Percentiles rank a stretch among this genome's conserved stretches.
These are phyloP conservation scores for Exserohilum rostratum DNA, from an alignment of 2,329 filamentous ascomycete species.

Conservation along the genomic window DNA sequence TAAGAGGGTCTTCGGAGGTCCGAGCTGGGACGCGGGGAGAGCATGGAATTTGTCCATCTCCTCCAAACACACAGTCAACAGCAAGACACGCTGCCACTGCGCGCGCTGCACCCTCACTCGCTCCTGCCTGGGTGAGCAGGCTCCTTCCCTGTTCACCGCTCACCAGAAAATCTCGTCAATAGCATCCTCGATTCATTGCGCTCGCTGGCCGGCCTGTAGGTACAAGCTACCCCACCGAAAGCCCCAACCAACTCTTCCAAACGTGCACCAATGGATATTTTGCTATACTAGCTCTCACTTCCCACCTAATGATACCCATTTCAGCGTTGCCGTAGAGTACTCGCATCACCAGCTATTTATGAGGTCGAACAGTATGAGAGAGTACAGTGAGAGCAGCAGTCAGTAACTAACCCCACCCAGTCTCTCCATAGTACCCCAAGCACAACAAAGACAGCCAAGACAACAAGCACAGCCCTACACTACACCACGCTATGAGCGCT, in stretches of 20 bases:
- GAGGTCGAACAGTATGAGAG: too few species aligned
- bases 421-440: background rate
- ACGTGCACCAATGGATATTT: too few species aligned
- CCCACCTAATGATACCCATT: too few species aligned
- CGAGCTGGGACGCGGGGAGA: constrained; percentile 31
- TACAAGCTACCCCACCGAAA: too few species aligned
- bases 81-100: too few species aligned
- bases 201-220: too few species aligned
- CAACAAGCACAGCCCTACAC: too few species aligned
- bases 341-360: too few species aligned
- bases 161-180: background rate
- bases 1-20: constrained; percentile 21
- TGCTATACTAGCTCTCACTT: background rate
- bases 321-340: background rate
- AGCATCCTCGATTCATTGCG: background rate
- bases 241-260: too few species aligned
- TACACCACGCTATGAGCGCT: constrained; percentile 34
- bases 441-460: too few species aligned
- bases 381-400: too few species aligned
- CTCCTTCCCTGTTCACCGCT: background rate
- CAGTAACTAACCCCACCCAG: too few species aligned
- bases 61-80: constrained; percentile 8
- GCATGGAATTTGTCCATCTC: constrained; percentile 7
- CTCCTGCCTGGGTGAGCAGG: constrained; percentile 42
- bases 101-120: constrained; percentile 17